A percentile compares a stretch with the other conserved stretches of the same genome.
Conservation (phyloP, 371 early-diverging fungal genomes). For the Fennellomyces sp. region DNA sequence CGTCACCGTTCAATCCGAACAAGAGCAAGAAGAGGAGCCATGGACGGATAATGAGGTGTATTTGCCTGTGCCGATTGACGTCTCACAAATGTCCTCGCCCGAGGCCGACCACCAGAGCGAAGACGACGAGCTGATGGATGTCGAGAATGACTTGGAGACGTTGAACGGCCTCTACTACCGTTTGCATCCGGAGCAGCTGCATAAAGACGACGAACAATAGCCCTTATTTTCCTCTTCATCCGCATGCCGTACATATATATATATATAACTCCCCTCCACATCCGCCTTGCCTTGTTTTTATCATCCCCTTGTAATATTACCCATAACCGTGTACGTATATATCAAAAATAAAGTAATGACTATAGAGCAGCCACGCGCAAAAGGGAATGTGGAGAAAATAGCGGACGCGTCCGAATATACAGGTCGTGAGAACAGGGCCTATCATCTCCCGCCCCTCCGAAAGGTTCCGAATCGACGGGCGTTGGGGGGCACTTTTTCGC, state of each 20-base stretch:
- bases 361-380: constrained; percentile 5
- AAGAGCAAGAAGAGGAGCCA: background rate
- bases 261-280: too few relatives aligned
- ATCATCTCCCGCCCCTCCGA: constrained; percentile 11
- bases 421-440: background rate
- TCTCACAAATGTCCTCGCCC: constrained; percentile 17
- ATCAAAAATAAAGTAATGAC: too few relatives aligned
- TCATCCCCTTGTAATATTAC: too few relatives aligned
- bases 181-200: background rate
- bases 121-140: constrained; percentile 18
- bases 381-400: too few relatives aligned
- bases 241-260: too few relatives aligned
- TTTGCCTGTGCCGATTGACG: constrained; percentile 17
- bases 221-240: too few relatives aligned
- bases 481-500: constrained; percentile 6
- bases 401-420: constrained; percentile 1
- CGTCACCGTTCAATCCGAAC: background rate
- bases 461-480: constrained; percentile 13
- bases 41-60: constrained; percentile 2
- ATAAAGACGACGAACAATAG: too few relatives aligned
- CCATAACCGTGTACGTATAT: too few relatives aligned
- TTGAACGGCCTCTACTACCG: constrained; percentile 9
- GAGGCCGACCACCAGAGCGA: constrained; percentile 10
- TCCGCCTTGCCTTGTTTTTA: too few relatives aligned
- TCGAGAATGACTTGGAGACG: constrained; percentile 17